A percentile compares a stretch with the other conserved stretches of the same genome.
phyloP scores from a whole-genome alignment of 495 filamentous ascomycete genomes.

The Hypoxylon perforatum region DNA sequence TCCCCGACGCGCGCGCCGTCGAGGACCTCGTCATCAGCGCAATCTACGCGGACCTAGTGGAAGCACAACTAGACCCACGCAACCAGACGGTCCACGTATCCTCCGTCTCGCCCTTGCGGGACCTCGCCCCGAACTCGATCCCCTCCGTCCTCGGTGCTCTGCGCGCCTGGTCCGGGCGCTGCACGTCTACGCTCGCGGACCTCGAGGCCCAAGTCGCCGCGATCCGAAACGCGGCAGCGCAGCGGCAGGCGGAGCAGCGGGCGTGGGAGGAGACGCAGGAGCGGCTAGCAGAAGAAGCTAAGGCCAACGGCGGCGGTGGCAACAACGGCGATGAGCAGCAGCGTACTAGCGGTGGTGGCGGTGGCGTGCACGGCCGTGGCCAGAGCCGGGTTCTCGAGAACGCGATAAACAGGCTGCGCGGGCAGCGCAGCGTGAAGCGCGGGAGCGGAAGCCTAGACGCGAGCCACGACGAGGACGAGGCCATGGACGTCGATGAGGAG shows the following conservation, averaged over 20 bases:
- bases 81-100: slow-evolving; percentile 77
- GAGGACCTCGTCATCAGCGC: slow-evolving; percentile 91
- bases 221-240: slow-evolving; percentile 66
- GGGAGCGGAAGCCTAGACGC: slow-evolving; percentile 59
- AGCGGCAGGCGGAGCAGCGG: slow-evolving; percentile 61
- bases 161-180: slow-evolving; percentile 79
- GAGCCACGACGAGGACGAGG: slow-evolving; percentile 64
- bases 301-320: slow-evolving; percentile 51
- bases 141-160: slow-evolving; percentile 73
- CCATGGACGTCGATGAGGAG: slow-evolving; percentile 68
- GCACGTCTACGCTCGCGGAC: slow-evolving; percentile 75
- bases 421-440: slow-evolving; percentile 49
- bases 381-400: slow-evolving; percentile 38
- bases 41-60: slow-evolving; percentile 85
- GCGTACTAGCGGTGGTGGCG: slow-evolving; percentile 49
- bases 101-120: slow-evolving; percentile 83
- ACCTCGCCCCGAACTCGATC: slow-evolving; percentile 77
- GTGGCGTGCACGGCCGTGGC: slow-evolving; percentile 54
- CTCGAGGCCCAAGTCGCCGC: slow-evolving; percentile 76
- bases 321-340: slow-evolving; percentile 35
- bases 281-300: slow-evolving; percentile 55
- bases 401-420: slow-evolving; percentile 28
- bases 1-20: slow-evolving; percentile 74
- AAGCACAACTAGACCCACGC: slow-evolving; percentile 82
- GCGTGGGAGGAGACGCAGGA: slow-evolving; percentile 61